Percentiles rank a stretch among this genome's conserved stretches.
Conservation (phyloP, 306 rosid genomes). For the Arachis hypogaea region DNA sequence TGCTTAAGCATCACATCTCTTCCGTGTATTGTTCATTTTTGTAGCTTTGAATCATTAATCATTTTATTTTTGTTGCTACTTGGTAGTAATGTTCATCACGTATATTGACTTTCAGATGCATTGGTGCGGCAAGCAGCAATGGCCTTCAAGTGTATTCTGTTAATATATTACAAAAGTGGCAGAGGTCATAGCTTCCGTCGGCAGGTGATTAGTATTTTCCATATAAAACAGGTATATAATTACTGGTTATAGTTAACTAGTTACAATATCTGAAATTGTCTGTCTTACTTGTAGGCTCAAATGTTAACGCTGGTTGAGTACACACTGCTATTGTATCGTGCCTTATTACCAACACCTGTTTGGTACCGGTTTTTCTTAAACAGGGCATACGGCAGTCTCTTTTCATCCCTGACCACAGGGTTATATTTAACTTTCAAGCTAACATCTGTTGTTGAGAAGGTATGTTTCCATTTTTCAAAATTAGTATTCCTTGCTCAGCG, state of each 20-base stretch:
- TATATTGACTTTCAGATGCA: slow-evolving; percentile 63
- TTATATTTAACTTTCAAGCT: slow-evolving; percentile 91
- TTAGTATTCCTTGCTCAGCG: slow-evolving; percentile 9
- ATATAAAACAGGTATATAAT: slow-evolving; percentile 21
- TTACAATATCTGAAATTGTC: slow-evolving; percentile 38
- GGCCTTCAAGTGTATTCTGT: slow-evolving; percentile 83
- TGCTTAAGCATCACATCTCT: not conserved
- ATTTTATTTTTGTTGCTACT: slow-evolving; percentile 14
- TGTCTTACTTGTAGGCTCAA: slow-evolving; percentile 66
- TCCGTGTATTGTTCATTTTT: slow-evolving; percentile 1
- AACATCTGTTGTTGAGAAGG: slow-evolving; percentile 88
- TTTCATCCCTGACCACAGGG: slow-evolving; percentile 88
- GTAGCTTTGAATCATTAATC: not conserved
- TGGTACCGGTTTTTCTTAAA: slow-evolving; percentile 91
- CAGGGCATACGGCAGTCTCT: slow-evolving; percentile 85
- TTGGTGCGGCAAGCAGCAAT: slow-evolving; percentile 80
- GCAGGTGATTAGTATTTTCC: slow-evolving; percentile 58
- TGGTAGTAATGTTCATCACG: slow-evolving; percentile 16
- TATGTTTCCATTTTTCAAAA: slow-evolving; percentile 34
- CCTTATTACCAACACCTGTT: slow-evolving; percentile 82
- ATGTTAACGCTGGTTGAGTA: slow-evolving; percentile 81
- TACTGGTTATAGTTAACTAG: slow-evolving; percentile 12
- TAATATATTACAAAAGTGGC: slow-evolving; percentile 79
- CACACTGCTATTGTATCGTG: slow-evolving; percentile 75
- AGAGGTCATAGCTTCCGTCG: slow-evolving; percentile 85